Conservation (phyloP, 2,329 filamentous ascomycete genomes). For the Nigrospora osmanthi region DNA sequence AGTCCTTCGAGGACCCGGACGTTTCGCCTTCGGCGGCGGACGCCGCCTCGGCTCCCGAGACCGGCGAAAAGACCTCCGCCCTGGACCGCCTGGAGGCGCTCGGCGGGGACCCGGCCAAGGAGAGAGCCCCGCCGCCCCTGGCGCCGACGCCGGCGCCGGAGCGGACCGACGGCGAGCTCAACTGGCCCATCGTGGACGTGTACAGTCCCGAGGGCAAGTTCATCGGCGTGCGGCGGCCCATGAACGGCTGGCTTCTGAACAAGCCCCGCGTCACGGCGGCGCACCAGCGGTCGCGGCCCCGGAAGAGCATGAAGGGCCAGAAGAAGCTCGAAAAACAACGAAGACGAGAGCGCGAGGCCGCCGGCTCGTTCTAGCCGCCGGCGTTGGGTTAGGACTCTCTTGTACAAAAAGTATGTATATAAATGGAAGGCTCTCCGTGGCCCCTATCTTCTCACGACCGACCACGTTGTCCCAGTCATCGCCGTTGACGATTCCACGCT, state of each 20-base stretch:
- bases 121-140: conserved; percentile 4
- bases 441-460: no score
- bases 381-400: no score
- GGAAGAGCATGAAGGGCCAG: conserved; percentile 60
- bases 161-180: conserved; percentile 18
- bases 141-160: conserved; percentile 5
- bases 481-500: no score
- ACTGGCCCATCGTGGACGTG: conserved; percentile 71
- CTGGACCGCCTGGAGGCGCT: conserved; percentile 14
- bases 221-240: conserved; percentile 56
- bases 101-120: conserved; percentile 7
- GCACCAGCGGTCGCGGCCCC: conserved; percentile 48
- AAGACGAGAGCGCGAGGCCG: conserved; percentile 12
- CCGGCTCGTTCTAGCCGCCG: no score
- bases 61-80: conserved; percentile 4
- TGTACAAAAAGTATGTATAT: no score
- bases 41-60: not conserved
- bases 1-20: not conserved
- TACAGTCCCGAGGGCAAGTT: conserved; percentile 81
- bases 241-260: conserved; percentile 63
- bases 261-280: conserved; percentile 43
- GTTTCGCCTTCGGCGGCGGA: not conserved
- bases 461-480: no score
- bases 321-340: conserved; percentile 43
- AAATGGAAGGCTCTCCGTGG: not conserved